These are phyloP conservation scores for Ophiocordyceps sinensis DNA, from an alignment of 2,329 filamentous ascomycete species.

Conservation along the genomic window DNA sequence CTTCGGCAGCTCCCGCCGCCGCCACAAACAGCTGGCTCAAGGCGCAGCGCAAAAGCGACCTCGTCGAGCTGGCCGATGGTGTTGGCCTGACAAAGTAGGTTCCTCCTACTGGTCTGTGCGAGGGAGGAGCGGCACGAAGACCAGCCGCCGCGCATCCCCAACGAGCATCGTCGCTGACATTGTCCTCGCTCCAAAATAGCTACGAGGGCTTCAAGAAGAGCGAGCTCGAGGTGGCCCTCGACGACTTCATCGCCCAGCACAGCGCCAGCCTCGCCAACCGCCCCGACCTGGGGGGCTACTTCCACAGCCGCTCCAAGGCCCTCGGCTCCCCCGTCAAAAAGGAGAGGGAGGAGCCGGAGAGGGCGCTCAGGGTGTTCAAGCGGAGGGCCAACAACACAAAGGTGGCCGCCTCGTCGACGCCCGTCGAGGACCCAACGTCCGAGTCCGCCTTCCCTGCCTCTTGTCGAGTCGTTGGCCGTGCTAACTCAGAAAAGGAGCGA, in stretches of 20 bases:
- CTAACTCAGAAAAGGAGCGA: slow-evolving; percentile 11
- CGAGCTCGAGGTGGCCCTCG: slow-evolving; percentile 63
- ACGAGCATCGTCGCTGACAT: not conserved
- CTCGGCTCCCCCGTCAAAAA: slow-evolving; percentile 48
- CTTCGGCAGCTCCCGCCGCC: slow-evolving; percentile 4
- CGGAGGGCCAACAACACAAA: slow-evolving; percentile 23
- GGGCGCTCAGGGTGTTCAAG: slow-evolving; percentile 28
- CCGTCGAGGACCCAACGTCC: not conserved
- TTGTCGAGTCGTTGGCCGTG: not conserved
- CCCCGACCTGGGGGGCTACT: slow-evolving; percentile 57
- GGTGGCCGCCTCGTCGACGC: not conserved
- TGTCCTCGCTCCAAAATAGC: slow-evolving; percentile 25
- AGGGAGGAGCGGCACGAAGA: no score
- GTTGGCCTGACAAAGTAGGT: slow-evolving; percentile 60
- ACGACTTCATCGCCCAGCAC: slow-evolving; percentile 59
- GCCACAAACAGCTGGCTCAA: slow-evolving; percentile 56
- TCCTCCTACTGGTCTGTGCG: slow-evolving; percentile 8
- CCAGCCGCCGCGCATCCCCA: no score
- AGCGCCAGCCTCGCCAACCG: slow-evolving; percentile 48
- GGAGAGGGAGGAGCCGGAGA: slow-evolving; percentile 26
- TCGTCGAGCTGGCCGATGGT: slow-evolving; percentile 57
- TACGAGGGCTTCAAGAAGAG: slow-evolving; percentile 59
- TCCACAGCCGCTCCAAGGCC: slow-evolving; percentile 47
- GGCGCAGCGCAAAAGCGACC: slow-evolving; percentile 68
- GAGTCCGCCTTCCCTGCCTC: not conserved